Percentiles rank a stretch among this genome's conserved stretches.
These are phyloP conservation scores for Raffaelea albimanens DNA, from an alignment of 2,329 filamentous ascomycete genomes.

Conservation along the genomic window DNA sequence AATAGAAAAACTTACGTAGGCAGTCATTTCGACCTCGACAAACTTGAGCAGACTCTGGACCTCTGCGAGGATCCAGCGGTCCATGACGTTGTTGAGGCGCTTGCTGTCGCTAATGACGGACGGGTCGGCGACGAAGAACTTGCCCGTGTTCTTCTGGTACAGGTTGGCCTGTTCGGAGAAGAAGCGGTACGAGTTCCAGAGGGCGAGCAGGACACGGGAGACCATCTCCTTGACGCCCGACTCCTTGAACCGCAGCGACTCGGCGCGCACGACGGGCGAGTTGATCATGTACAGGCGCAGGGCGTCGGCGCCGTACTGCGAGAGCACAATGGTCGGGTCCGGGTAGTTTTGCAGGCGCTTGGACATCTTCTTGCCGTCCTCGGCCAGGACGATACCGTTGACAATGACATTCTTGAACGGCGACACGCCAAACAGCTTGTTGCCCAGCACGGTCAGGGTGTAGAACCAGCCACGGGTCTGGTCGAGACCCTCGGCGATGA, in stretches of 20 bases:
- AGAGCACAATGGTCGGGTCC: constrained; percentile 73
- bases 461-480: constrained; percentile 98
- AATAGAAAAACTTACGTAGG: constrained; percentile 8
- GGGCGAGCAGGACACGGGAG: constrained; percentile 76
- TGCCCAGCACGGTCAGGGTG: constrained; percentile 79
- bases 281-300: constrained; percentile 94
- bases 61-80: constrained; percentile 87
- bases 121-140: constrained; percentile 73
- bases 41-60: constrained; percentile 87
- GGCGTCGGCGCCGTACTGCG: constrained; percentile 84
- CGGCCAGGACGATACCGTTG: constrained; percentile 43
- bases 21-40: constrained; percentile 81
- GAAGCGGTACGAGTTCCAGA: constrained; percentile 98
- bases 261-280: constrained; percentile 85
- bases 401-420: constrained; percentile 70
- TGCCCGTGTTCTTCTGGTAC: constrained; percentile 72
- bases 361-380: constrained; percentile 92
- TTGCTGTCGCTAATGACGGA: constrained; percentile 26
- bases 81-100: constrained; percentile 70
- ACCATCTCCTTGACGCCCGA: constrained; percentile 90
- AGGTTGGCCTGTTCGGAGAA: constrained; percentile 82
- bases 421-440: constrained; percentile 52
- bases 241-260: constrained; percentile 87
- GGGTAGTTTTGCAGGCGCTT: constrained; percentile 96
- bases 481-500: constrained; percentile 44